These are phyloP conservation scores for Platanthera zijinensis DNA, from an alignment of 106 monocot genomes.

Conservation along the genomic window DNA sequence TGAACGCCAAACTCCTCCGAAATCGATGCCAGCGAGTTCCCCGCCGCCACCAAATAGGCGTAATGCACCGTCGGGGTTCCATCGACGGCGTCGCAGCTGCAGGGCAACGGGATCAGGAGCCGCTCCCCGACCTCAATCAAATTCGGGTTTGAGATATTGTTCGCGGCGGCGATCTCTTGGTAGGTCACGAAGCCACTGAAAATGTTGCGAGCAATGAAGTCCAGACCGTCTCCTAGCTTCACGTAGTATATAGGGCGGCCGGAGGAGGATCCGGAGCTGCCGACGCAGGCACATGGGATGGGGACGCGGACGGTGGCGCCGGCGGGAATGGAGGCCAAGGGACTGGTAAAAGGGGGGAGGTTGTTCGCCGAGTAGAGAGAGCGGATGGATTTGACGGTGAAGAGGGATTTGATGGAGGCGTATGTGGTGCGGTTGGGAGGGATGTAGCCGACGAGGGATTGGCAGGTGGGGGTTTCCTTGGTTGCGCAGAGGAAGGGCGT, in stretches of 20 bases:
- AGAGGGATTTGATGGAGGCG: slow-evolving; percentile 37
- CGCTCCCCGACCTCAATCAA: slow-evolving; percentile 32
- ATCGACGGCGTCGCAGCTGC: slow-evolving; percentile 65
- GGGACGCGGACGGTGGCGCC: slow-evolving; percentile 43
- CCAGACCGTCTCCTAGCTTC: slow-evolving; percentile 31
- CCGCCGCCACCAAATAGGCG: slow-evolving; percentile 36
- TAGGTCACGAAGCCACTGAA: slow-evolving; percentile 41
- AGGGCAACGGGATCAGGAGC: slow-evolving; percentile 73
- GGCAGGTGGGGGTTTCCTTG: slow-evolving; percentile 25
- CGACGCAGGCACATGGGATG: slow-evolving; percentile 54
- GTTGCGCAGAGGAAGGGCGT: slow-evolving; percentile 42
- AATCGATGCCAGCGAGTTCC: slow-evolving; percentile 39
- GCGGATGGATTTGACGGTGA: slow-evolving; percentile 46
- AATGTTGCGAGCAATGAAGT: slow-evolving; percentile 32
- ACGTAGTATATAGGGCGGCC: slow-evolving; percentile 39
- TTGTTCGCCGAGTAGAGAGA: slow-evolving; percentile 51
- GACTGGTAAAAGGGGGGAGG: slow-evolving; percentile 34
- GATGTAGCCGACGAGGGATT: slow-evolving; percentile 45
- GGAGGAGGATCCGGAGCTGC: slow-evolving; percentile 36
- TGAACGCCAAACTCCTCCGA: slow-evolving; percentile 39
- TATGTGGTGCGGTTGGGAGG: slow-evolving; percentile 56
- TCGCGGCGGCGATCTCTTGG: slow-evolving; percentile 48
- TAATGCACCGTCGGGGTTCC: slow-evolving; percentile 40
- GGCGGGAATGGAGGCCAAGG: slow-evolving; percentile 20
- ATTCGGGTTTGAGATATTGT: slow-evolving; percentile 37